These are phyloP conservation scores for Conticribra guillardii DNA, from an alignment of 108 stramenopile genomes.

Conservation along the genomic window DNA sequence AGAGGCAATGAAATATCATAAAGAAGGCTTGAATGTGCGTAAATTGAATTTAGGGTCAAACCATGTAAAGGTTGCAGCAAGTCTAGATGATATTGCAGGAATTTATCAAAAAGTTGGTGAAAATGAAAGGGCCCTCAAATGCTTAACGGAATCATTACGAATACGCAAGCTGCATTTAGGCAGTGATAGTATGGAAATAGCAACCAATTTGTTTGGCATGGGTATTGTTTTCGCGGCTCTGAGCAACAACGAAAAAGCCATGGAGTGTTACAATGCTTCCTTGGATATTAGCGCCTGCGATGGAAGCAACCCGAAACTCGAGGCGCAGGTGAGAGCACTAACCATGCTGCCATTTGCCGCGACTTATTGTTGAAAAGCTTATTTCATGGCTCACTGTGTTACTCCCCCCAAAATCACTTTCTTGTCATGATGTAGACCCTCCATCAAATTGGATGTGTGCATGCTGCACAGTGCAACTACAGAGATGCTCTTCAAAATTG, in stretches of 20 bases:
- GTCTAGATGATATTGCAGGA: slow-evolving; percentile 56
- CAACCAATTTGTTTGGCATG: slow-evolving; percentile 58
- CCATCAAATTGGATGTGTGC: slow-evolving; percentile 63
- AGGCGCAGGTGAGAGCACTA: slow-evolving; percentile 46
- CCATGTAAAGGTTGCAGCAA: slow-evolving; percentile 49
- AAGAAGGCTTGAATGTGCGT: slow-evolving; percentile 48
- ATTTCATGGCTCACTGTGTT: background rate
- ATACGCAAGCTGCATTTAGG: slow-evolving; percentile 47
- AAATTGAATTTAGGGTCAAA: slow-evolving; percentile 51
- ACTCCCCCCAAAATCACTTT: background rate
- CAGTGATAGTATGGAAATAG: slow-evolving; percentile 49
- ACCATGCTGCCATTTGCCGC: background rate
- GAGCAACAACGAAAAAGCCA: slow-evolving; percentile 43
- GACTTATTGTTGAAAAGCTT: background rate
- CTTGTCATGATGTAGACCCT: slow-evolving; percentile 26
- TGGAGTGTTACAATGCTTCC: slow-evolving; percentile 51
- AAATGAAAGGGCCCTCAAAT: slow-evolving; percentile 48
- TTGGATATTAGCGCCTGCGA: slow-evolving; percentile 35
- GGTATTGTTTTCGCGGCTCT: slow-evolving; percentile 53
- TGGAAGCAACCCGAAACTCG: slow-evolving; percentile 41
- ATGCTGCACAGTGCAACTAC: slow-evolving; percentile 42
- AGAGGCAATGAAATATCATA: slow-evolving; percentile 54
- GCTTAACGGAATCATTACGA: slow-evolving; percentile 55
- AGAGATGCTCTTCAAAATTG: slow-evolving; percentile 56
- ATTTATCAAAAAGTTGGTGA: slow-evolving; percentile 53